Percentiles rank a stretch among this genome's conserved stretches.
These are phyloP conservation scores for Erythrobasidium hasegawianum DNA, from an alignment of 1,284 basidiomycete genomes.

Conservation along the genomic window DNA sequence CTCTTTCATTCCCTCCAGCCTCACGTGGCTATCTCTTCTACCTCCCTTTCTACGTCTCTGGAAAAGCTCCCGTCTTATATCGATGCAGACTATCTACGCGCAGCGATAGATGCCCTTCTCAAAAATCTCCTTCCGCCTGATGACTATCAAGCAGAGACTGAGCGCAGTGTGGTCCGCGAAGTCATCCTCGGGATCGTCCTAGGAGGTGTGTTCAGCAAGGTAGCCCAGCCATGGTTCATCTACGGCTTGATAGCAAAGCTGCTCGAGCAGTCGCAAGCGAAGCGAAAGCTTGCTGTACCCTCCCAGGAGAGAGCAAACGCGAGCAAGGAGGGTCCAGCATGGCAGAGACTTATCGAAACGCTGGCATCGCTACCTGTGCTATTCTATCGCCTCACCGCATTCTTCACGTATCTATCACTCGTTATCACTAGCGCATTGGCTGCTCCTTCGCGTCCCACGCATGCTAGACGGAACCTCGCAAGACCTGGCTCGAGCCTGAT, in stretches of 20 bases:
- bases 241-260: conserved; percentile 62
- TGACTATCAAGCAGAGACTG: conserved; percentile 65
- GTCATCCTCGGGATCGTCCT: conserved; percentile 67
- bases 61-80: conserved; percentile 47
- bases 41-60: conserved; percentile 47
- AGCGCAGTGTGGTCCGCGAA: conserved; percentile 71
- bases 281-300: neutral
- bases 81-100: conserved; percentile 70
- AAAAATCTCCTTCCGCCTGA: conserved; percentile 63
- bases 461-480: conserved; percentile 46
- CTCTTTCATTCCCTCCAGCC: conserved; percentile 73
- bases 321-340: conserved; percentile 41
- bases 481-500: conserved; percentile 57
- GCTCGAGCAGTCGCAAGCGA: conserved; percentile 53
- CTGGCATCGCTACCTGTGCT: conserved; percentile 37
- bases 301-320: conserved; percentile 19
- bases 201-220: conserved; percentile 61
- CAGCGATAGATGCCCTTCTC: conserved; percentile 66
- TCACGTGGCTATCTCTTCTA: conserved; percentile 69
- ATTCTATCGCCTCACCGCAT: conserved; percentile 15
- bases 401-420: conserved; percentile 29
- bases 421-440: conserved; percentile 27
- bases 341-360: conserved; percentile 20
- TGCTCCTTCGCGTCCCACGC: conserved; percentile 5
- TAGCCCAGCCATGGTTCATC: conserved; percentile 77